Conservation (phyloP, 495 filamentous ascomycete genomes). For the Penicillium parvum region DNA sequence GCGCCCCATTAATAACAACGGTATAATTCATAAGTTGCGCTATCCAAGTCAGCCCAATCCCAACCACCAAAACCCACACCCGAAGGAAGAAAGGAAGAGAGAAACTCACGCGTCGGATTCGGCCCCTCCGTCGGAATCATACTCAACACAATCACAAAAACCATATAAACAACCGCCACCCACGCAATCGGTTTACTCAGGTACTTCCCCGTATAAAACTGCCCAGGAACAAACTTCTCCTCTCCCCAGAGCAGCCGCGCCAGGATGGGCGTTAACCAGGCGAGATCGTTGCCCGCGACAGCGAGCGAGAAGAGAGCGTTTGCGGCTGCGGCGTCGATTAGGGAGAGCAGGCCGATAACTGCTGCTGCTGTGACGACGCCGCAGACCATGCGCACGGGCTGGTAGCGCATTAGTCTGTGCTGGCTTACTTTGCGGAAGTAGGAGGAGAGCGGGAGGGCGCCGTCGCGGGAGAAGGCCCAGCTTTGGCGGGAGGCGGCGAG, state of each 20-base stretch:
- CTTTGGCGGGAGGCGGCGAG: constrained; percentile 55
- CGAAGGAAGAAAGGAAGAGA: no score
- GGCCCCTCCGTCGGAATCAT: constrained; percentile 55
- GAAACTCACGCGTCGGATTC: constrained; percentile 35
- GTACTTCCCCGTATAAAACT: constrained; percentile 53
- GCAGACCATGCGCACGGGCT: constrained; percentile 60
- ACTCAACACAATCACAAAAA: constrained; percentile 46
- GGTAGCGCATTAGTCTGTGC: constrained; percentile 45
- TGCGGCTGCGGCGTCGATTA: constrained; percentile 56
- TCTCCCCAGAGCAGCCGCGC: constrained; percentile 59
- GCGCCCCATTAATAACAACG: constrained; percentile 56
- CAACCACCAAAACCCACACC: not conserved
- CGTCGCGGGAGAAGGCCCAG: constrained; percentile 60
- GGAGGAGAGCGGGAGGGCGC: constrained; percentile 56
- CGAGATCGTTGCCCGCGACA: constrained; percentile 58
- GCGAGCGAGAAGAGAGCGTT: constrained; percentile 60
- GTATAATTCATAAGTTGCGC: constrained; percentile 61
- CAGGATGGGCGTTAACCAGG: constrained; percentile 62
- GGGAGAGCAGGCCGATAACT: constrained; percentile 54
- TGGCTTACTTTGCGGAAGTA: constrained; percentile 58
- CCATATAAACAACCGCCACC: constrained; percentile 47
- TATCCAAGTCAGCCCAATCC: constrained; percentile 18
- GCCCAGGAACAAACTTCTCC: constrained; percentile 57
- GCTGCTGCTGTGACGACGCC: constrained; percentile 49
- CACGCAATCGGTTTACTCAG: constrained; percentile 50